These are phyloP conservation scores for Juglanconis oblonga DNA, from an alignment of 2,329 filamentous ascomycete genomes.

Conservation along the genomic window DNA sequence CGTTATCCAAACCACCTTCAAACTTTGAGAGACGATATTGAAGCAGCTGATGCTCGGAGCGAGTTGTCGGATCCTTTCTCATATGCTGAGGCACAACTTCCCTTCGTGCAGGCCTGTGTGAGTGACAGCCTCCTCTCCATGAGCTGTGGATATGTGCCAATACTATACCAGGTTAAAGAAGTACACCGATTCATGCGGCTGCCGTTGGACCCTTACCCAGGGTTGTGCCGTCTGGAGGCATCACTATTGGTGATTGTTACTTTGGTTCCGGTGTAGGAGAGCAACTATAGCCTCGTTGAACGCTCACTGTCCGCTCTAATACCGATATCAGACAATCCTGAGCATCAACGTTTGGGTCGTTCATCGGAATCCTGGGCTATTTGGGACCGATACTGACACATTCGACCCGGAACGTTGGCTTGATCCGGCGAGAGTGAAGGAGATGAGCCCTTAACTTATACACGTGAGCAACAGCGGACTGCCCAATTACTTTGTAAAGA, in stretches of 20 bases:
- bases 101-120: neutral
- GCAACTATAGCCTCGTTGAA: no score
- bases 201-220: neutral
- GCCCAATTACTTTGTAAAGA: no score
- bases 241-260: neutral
- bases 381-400: neutral
- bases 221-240: neutral
- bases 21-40: neutral
- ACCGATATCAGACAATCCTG: neutral
- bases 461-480: neutral
- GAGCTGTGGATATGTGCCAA: neutral
- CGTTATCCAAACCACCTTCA: neutral
- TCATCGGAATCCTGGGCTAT: neutral
- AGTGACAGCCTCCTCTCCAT: neutral
- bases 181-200: neutral
- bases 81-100: neutral
- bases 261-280: neutral
- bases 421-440: neutral
- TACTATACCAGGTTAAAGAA: neutral
- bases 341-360: neutral
- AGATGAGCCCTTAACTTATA: neutral
- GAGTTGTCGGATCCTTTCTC: neutral
- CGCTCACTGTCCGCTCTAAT: no score
- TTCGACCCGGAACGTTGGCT: neutral
- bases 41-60: neutral